Evolutionary conservation across 345 rosid species (phyloP).

Genomic region (Alliaria petiolata): DNA sequence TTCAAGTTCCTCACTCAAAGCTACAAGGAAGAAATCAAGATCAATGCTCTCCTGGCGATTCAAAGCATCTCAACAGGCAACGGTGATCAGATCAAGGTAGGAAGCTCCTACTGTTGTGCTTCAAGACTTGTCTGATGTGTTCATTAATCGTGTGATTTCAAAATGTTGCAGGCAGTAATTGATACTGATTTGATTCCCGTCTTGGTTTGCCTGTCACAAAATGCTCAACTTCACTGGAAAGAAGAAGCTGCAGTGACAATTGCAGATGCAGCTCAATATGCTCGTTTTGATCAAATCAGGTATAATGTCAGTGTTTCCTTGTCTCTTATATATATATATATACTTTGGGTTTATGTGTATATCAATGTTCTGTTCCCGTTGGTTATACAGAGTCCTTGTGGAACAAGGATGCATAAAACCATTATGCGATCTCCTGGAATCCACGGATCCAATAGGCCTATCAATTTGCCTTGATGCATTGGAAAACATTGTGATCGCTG

Average conservation of each 20-base stretch:
- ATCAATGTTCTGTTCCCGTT: not conserved
- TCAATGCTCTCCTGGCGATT: slow-evolving; percentile 46
- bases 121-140: not conserved
- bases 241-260: slow-evolving; percentile 92
- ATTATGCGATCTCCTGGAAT: slow-evolving; percentile 67
- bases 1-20: slow-evolving; percentile 58
- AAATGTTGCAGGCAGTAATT: slow-evolving; percentile 47
- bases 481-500: slow-evolving; percentile 62
- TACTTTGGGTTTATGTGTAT: not conserved
- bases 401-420: slow-evolving; percentile 82
- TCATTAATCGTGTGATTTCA: not conserved
- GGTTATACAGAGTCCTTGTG: slow-evolving; percentile 43
- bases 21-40: slow-evolving; percentile 61
- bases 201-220: slow-evolving; percentile 59
- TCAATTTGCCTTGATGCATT: slow-evolving; percentile 52
- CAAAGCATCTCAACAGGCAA: slow-evolving; percentile 89
- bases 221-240: slow-evolving; percentile 82
- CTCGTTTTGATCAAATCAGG: slow-evolving; percentile 54
- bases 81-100: slow-evolving; percentile 82
- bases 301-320: not conserved
- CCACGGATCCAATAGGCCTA: slow-evolving; percentile 78
- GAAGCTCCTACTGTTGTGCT: not conserved
- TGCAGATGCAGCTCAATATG: slow-evolving; percentile 88
- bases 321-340: not conserved
- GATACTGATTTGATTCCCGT: slow-evolving; percentile 66